Evolutionary conservation across 148 eudicot genomes (phyloP), one percentile per base, ranked within the genome.

Genomic region (Beta vulgaris): DNA sequence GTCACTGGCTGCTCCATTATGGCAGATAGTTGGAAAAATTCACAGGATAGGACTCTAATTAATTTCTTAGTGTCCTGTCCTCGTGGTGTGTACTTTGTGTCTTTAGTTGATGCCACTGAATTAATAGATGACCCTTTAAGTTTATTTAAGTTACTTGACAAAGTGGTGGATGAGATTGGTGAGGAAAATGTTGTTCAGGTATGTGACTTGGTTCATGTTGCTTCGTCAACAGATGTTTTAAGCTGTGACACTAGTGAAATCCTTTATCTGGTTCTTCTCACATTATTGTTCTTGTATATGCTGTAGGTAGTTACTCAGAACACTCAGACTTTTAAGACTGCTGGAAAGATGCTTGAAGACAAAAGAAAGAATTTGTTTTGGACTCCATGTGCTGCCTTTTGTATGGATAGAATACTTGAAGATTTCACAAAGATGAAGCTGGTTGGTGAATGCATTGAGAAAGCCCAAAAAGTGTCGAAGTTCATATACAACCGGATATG

Each of bases 311-410:
- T 94, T 67, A 94, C 97, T 31, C 88, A 88, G 75, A 87, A 86
- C 81, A 86, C 93, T 86, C 87, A 83, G 42, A 84, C 90, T 75
- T 94, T 88, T 78, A 87, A 85, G 80, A 82, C 87, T 82, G 98
- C 97, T 72, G 98, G 98, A 59, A 91, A 94, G 86, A 88, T 94
- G 98, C 90, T 94, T 74, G 96, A 91, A 86, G 97, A 91, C 34
- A 94, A 89, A 83, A 80, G 98, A 69, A 89, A 78, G 74, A 84
- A 79, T 9, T 74, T 94, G 73, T 94, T 84, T 78, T 94, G 98
- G 98, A 91, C 93, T 39, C 97, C 98, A 68, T 94, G 98, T 90
- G 89, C 90, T 71, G 78, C 87, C 71, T 84, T 88, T 73, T 90
- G 92, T 78, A 90, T 87, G 72, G 93, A 94, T 77, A 82, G 62